phyloP scores from a whole-genome alignment of 108 stramenopile genomes.

The Schizochytrium sp. region DNA sequence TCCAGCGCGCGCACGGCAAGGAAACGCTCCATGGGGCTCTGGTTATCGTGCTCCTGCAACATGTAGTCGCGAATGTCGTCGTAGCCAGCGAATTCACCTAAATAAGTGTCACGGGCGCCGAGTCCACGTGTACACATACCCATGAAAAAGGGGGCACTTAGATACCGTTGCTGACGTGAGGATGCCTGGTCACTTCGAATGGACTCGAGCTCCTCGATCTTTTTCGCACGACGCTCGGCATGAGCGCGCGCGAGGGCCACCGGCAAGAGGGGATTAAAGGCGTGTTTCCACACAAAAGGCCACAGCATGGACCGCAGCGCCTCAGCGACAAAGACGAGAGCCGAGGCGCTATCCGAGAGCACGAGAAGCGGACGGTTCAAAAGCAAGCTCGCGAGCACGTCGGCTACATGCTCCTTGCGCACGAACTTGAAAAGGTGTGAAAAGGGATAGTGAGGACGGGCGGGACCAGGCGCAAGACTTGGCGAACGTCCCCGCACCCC shows the following conservation, averaged over 20 bases:
- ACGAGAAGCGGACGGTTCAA: neutral
- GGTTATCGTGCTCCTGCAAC: neutral
- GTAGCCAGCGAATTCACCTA: neutral
- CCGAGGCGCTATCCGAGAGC: neutral
- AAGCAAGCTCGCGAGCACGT: neutral
- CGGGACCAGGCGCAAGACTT: neutral
- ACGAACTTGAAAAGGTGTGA: neutral
- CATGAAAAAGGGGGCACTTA: neutral
- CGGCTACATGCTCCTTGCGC: constrained; percentile 7
- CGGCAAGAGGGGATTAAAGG: neutral
- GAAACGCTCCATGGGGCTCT: neutral
- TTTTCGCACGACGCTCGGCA: neutral
- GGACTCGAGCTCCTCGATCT: neutral
- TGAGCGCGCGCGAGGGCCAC: neutral
- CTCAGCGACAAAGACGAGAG: neutral
- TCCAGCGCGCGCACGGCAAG: neutral
- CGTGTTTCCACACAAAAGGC: constrained; percentile 16
- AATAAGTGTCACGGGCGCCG: neutral
- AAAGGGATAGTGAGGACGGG: neutral
- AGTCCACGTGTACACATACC: neutral
- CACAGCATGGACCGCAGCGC: neutral
- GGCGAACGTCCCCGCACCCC: neutral
- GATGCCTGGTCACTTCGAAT: neutral
- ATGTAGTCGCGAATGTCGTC: neutral
- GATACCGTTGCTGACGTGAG: neutral